A percentile compares a stretch with the other conserved stretches of the same genome.
phyloP scores from a whole-genome alignment of 176 grass and related monocot genomes.

The Melocanna baccifera region DNA sequence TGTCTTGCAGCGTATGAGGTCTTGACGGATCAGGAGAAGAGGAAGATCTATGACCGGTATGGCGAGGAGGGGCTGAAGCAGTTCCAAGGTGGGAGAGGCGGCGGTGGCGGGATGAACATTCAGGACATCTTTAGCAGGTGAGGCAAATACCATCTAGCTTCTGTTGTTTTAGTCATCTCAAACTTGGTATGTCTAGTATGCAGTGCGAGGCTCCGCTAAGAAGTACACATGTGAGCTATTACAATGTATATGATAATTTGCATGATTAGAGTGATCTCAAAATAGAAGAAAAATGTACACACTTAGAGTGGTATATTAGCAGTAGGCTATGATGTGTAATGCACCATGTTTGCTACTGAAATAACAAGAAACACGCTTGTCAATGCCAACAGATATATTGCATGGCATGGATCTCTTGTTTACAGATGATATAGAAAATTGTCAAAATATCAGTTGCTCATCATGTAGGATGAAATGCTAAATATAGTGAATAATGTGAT shows the following conservation, averaged over 20 bases:
- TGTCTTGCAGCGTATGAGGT: conserved; percentile 77
- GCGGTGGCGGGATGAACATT: conserved; percentile 86
- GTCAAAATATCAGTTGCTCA: neutral
- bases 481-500: neutral
- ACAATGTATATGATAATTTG: neutral
- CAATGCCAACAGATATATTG: neutral
- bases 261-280: no score
- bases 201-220: neutral
- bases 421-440: neutral
- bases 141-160: neutral
- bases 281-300: neutral
- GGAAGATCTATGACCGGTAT: conserved; percentile 92
- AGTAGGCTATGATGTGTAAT: neutral
- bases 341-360: neutral
- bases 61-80: conserved; percentile 96
- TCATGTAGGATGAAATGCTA: neutral
- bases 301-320: neutral
- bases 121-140: conserved; percentile 91
- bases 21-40: conserved; percentile 86
- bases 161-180: neutral
- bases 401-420: neutral
- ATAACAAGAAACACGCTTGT: neutral
- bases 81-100: conserved; percentile 57
- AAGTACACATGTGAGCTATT: neutral
- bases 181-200: neutral